Conservation (phyloP, 148 eudicot species). For the Dysphania ambrosioides region DNA sequence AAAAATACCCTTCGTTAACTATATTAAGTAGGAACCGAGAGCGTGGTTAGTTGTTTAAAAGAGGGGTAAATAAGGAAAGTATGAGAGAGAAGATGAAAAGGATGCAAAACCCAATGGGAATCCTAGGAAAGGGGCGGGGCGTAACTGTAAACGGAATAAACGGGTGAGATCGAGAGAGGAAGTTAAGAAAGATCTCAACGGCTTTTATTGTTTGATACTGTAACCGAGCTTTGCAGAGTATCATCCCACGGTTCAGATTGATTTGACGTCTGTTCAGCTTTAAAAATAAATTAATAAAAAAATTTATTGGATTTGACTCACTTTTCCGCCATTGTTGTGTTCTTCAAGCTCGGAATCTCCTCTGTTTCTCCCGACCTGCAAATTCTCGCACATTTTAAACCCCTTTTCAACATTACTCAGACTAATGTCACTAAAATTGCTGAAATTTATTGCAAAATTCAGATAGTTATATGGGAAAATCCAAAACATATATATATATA, state of each 20-base stretch:
- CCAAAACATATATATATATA: too few relatives aligned
- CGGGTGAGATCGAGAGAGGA: slow-evolving; percentile 21
- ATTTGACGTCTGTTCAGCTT: neutral
- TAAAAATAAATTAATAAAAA: slow-evolving; percentile 8
- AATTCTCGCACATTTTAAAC: neutral
- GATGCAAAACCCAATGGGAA: slow-evolving; percentile 20
- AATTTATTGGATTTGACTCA: slow-evolving; percentile 11
- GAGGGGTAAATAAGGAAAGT: slow-evolving; percentile 6
- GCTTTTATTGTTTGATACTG: slow-evolving; percentile 14
- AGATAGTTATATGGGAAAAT: too few relatives aligned
- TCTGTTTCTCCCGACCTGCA: slow-evolving; percentile 26
- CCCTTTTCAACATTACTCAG: neutral
- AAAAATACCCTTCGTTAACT: slow-evolving; percentile 16
- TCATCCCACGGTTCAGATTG: slow-evolving; percentile 18
- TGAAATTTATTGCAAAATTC: too few relatives aligned
- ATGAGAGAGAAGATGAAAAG: slow-evolving; percentile 17
- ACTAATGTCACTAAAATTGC: too few relatives aligned
- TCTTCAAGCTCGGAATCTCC: slow-evolving; percentile 32
- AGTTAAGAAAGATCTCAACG: slow-evolving; percentile 24
- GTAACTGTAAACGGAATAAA: slow-evolving; percentile 38
- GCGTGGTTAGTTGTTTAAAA: neutral
- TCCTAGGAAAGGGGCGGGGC: slow-evolving; percentile 27
- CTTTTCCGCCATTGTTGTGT: slow-evolving; percentile 37
- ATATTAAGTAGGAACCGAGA: too few relatives aligned
- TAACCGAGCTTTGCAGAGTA: neutral